A percentile compares a stretch with the other conserved stretches of the same genome.
Evolutionary conservation across 768 basidiomycete genomes (phyloP).

Genomic region (Pulveroboletus frians): DNA sequence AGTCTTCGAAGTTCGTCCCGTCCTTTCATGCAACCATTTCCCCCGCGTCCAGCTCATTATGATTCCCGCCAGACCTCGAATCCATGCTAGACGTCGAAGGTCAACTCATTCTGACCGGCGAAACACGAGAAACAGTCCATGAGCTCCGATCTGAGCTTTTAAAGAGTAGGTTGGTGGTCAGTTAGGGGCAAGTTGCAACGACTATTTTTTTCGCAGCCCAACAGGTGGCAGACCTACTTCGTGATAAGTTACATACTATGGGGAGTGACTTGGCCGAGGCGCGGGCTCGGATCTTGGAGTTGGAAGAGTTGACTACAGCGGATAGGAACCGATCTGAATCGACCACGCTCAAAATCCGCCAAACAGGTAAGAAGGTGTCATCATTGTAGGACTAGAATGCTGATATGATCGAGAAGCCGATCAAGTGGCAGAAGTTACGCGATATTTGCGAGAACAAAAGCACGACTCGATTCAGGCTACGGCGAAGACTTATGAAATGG

Average conservation of each 20-base stretch:
- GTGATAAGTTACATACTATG: conserved; percentile 40
- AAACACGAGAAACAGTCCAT: conserved; percentile 26
- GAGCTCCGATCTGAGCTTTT: conserved; percentile 35
- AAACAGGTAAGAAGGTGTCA: conserved; percentile 19
- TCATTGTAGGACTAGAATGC: neutral
- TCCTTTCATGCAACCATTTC: neutral
- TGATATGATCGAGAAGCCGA: conserved; percentile 22
- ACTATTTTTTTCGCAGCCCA: conserved; percentile 32
- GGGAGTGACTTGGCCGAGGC: conserved; percentile 41
- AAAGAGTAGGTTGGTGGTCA: conserved; percentile 25
- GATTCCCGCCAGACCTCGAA: conserved; percentile 23
- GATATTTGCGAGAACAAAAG: conserved; percentile 26
- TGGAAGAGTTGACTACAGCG: conserved; percentile 27
- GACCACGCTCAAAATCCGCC: conserved; percentile 18
- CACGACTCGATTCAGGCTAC: conserved; percentile 24
- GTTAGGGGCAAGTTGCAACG: neutral
- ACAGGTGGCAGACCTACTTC: conserved; percentile 45
- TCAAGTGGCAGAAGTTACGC: conserved; percentile 20
- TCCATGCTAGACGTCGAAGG: conserved; percentile 26
- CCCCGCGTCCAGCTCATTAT: neutral
- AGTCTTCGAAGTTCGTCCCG: conserved; percentile 26
- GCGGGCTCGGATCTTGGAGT: conserved; percentile 34
- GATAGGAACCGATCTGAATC: conserved; percentile 23
- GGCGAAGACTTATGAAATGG: conserved; percentile 21
- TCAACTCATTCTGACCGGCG: conserved; percentile 21